Conservation (phyloP, 2,329 filamentous ascomycete genomes). For the Akanthomyces lecanii region DNA sequence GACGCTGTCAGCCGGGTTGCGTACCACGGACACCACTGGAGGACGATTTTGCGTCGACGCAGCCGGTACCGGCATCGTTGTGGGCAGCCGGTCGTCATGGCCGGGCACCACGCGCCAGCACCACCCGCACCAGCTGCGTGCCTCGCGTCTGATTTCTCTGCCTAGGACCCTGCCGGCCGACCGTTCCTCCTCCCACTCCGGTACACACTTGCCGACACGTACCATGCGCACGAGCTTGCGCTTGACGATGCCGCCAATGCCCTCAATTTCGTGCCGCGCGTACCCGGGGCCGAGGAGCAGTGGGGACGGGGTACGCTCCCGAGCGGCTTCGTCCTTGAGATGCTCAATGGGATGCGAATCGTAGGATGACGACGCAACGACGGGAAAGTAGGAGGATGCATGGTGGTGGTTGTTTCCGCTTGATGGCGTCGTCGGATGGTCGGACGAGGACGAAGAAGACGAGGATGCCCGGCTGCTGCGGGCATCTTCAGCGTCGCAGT, state of each 20-base stretch:
- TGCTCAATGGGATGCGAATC: constrained; percentile 16
- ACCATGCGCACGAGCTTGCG: constrained; percentile 82
- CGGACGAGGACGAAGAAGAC: neutral
- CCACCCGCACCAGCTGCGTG: constrained; percentile 89
- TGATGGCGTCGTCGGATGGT: constrained; percentile 5
- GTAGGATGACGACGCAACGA: constrained; percentile 13
- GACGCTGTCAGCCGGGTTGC: too few species aligned
- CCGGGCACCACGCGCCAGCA: constrained; percentile 72
- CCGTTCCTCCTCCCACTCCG: constrained; percentile 78
- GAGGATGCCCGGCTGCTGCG: constrained; percentile 36
- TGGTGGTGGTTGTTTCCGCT: neutral
- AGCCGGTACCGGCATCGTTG: neutral
- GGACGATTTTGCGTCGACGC: neutral
- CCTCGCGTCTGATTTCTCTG: constrained; percentile 63
- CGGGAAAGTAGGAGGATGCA: constrained; percentile 15
- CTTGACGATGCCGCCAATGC: constrained; percentile 83
- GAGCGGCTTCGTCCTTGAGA: constrained; percentile 7
- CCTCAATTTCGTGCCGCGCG: constrained; percentile 81
- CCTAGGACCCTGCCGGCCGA: constrained; percentile 53
- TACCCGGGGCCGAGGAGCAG: constrained; percentile 65
- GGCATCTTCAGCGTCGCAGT: constrained; percentile 76
- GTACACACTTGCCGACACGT: constrained; percentile 76
- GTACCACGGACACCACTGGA: too few species aligned
- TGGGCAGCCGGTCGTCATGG: constrained; percentile 36
- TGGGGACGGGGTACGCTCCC: constrained; percentile 41